Evolutionary conservation across 345 rosid species (phyloP).

Genomic region (Eucalyptus fibrosa): DNA sequence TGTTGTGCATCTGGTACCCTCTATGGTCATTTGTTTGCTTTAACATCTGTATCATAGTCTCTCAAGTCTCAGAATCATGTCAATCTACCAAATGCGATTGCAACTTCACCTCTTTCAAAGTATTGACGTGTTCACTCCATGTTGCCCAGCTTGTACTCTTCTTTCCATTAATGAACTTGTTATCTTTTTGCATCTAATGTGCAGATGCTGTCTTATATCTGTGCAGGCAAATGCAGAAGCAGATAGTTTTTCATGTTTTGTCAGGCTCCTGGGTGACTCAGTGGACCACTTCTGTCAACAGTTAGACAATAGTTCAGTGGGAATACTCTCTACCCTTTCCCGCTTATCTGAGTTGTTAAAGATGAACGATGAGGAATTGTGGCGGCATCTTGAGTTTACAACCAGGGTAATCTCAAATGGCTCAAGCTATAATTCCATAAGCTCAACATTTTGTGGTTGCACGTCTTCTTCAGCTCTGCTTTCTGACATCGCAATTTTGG

Average conservation of each 20-base stretch:
- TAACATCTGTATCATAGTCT: background rate
- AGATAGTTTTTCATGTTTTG: constrained; percentile 54
- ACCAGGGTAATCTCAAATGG: constrained; percentile 19
- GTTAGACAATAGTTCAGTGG: constrained; percentile 55
- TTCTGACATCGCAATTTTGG: background rate
- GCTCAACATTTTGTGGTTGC: background rate
- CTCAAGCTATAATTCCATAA: background rate
- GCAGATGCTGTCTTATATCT: background rate
- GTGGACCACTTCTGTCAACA: constrained; percentile 71
- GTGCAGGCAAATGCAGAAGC: constrained; percentile 29
- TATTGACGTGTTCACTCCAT: background rate
- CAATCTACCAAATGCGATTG: background rate
- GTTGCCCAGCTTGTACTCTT: background rate
- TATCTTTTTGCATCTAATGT: background rate
- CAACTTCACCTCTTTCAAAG: background rate
- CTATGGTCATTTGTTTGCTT: background rate
- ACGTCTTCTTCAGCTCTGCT: background rate
- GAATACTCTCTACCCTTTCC: constrained; percentile 56
- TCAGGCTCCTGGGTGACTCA: constrained; percentile 45
- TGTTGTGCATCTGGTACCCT: background rate
- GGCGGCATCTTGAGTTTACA: constrained; percentile 58
- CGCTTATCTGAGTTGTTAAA: constrained; percentile 42
- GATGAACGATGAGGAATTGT: constrained; percentile 50
- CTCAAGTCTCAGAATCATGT: background rate
- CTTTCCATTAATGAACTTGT: background rate